Conservation (phyloP, 106 monocot species). For the Apostasia ramifera region DNA sequence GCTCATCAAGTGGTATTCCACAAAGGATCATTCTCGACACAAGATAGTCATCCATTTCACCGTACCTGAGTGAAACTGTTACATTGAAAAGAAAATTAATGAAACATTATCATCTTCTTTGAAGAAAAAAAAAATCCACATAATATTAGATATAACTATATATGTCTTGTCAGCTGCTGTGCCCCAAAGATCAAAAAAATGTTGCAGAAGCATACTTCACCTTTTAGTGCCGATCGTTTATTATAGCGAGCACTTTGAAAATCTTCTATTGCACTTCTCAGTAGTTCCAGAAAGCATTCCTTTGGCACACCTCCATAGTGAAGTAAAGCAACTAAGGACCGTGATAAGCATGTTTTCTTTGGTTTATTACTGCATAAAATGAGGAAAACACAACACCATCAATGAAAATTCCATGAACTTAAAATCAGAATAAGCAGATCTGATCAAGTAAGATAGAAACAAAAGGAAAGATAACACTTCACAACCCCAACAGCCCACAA, state of each 20-base stretch:
- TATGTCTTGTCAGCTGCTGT: neutral
- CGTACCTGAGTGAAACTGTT: conserved; percentile 48
- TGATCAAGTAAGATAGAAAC: too few species aligned
- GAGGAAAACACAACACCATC: neutral
- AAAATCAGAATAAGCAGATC: neutral
- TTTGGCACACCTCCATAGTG: conserved; percentile 67
- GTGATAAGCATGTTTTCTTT: conserved; percentile 40
- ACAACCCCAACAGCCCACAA: too few species aligned
- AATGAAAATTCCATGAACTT: neutral
- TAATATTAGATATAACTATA: neutral
- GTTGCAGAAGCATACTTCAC: conserved; percentile 14
- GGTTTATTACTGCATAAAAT: conserved; percentile 39
- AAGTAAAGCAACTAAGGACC: conserved; percentile 42
- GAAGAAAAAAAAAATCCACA: neutral
- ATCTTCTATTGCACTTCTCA: conserved; percentile 22
- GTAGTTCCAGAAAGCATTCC: conserved; percentile 54
- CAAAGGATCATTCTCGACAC: conserved; percentile 41
- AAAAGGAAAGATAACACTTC: too few species aligned
- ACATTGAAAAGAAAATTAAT: neutral
- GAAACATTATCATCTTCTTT: neutral
- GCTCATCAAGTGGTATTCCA: conserved; percentile 67
- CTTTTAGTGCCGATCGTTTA: conserved; percentile 33
- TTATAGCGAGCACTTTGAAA: conserved; percentile 16
- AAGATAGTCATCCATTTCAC: conserved; percentile 50
- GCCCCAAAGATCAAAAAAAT: neutral